Conservation (phyloP, 2,329 filamentous ascomycete genomes). For the Kalmusia sp. region DNA sequence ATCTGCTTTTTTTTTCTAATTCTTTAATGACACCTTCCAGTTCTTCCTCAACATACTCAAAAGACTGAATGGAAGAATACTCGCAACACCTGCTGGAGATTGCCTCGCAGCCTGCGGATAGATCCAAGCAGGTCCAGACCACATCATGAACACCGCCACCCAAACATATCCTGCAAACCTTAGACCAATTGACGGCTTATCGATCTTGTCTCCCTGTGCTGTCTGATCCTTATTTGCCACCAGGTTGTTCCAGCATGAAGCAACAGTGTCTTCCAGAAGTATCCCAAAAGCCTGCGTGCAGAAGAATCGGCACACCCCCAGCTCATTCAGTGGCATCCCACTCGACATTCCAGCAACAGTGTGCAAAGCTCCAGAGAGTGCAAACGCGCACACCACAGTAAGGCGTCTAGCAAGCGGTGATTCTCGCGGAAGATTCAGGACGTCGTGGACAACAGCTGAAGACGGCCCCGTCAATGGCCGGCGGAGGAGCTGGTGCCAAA, state of each 20-base stretch:
- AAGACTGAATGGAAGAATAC: neutral
- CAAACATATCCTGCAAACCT: neutral
- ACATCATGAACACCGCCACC: conserved; percentile 6
- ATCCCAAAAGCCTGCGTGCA: neutral
- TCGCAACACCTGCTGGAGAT: neutral
- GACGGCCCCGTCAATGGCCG: neutral
- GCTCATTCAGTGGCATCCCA: neutral
- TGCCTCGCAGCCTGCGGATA: conserved; percentile 5
- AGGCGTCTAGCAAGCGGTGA: neutral
- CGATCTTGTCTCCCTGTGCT: neutral
- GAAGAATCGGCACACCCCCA: conserved; percentile 1
- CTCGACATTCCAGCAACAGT: neutral
- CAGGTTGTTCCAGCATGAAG: neutral
- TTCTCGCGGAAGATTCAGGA: neutral
- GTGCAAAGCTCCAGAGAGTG: conserved; percentile 2
- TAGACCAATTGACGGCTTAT: neutral
- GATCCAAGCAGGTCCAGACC: conserved; percentile 4
- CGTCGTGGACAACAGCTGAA: neutral
- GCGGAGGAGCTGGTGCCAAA: conserved; percentile 5
- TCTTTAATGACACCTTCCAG: no score
- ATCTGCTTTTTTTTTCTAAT: no score
- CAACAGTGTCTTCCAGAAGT: neutral
- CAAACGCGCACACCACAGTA: neutral
- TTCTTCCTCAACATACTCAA: no score
- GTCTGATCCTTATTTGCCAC: neutral